Base-by-base conservation (phyloP, 345 rosid genomes). In the Populus deltoides region DNA sequence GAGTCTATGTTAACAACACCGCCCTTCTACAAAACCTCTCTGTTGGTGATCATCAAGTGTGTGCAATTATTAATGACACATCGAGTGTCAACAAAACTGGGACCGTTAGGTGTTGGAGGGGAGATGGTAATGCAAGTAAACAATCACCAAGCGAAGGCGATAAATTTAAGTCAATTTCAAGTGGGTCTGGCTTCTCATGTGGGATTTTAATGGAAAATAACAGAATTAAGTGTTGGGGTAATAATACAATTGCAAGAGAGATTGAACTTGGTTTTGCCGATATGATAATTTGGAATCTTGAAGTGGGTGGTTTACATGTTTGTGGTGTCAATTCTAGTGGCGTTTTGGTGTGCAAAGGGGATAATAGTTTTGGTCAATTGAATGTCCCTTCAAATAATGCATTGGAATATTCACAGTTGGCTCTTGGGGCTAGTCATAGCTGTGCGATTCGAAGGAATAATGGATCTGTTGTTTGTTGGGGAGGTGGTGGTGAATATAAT, bases 391-490 rank as follows among this genome's bases (percentile, higher is more conserved):
- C 59, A 13, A 82, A 85, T 70, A 74, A 76, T 11, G 53, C 85
- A 0, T 36, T 36, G 20, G 86, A 75, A 41, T 93, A 81, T 80
- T 83, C 88, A 1, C 85, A 83, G 59, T 62, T 96, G 66, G 84
- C 97, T 45, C 91, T 91, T 7, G 98, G 97, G 8, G 87, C 77
- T 25, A 78, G 69, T 29, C 88, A 89, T 72, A 91, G 91, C 17
- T 96, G 99, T 78, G 99, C 88, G 22, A 85, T 85, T 39, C 79
- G 88, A 65, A 49, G 31, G 7, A 73, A 8, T 20, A 90, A 91
- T 72, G 55, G 73, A 2, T 81, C 89, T 0, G 98, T 92, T 22
- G 86, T 86, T 77, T 96, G 99, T 29, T 96, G 98, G 98, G 98
- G 98, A 25, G 90, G 88, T 17, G 72, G 83, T 18, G 87, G 88